These are phyloP conservation scores for apple (Malus domestica) DNA, from an alignment of 306 rosid genomes.

Conservation along the genomic window DNA sequence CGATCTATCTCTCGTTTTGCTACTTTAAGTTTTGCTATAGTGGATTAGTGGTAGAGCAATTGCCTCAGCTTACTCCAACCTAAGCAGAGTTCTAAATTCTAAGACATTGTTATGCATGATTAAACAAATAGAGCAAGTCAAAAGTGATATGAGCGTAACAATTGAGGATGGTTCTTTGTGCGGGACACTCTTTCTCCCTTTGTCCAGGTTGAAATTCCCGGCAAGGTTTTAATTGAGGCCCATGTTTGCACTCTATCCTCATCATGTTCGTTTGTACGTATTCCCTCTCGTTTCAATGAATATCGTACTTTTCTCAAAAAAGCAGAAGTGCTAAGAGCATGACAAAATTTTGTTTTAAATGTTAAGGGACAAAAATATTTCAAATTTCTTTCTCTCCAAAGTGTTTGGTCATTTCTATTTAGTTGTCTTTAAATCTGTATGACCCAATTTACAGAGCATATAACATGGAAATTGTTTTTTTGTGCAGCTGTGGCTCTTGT, in stretches of 20 bases:
- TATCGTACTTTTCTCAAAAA: too few relatives aligned
- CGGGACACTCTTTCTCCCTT: too few relatives aligned
- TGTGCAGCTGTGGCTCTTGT: constrained; percentile 78
- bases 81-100: neutral
- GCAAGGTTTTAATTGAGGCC: too few relatives aligned
- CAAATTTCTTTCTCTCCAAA: neutral
- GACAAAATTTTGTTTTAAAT: neutral
- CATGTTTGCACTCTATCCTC: too few relatives aligned
- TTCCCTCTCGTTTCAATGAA: too few relatives aligned
- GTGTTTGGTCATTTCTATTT: neutral
- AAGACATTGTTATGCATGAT: neutral
- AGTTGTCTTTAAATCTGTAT: neutral
- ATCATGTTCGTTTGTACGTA: too few relatives aligned
- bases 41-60: neutral
- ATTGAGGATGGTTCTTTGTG: neutral
- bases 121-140: neutral
- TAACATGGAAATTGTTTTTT: neutral
- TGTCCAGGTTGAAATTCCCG: too few relatives aligned
- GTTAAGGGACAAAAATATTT: neutral
- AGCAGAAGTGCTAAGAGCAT: neutral
- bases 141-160: neutral
- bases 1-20: neutral
- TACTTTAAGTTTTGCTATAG: neutral
- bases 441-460: neutral
- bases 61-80: neutral